Evolutionary conservation across 164 flowering plant genomes (phyloP).

Genomic region (Piper longum): DNA sequence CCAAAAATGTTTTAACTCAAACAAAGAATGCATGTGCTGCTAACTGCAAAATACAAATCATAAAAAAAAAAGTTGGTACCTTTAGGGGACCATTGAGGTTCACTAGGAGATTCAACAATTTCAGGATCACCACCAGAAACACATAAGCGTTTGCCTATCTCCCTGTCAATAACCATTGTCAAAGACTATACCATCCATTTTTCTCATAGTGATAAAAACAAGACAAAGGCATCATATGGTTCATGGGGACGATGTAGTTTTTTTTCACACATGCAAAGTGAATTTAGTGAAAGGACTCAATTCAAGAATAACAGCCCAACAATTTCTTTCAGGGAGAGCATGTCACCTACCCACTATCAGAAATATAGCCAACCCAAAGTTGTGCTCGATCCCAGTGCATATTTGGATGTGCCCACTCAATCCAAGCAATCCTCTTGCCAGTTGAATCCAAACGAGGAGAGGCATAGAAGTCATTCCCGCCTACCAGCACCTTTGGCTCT

Average conservation of each 20-base stretch:
- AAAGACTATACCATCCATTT: not conserved
- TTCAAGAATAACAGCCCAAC: too few species aligned
- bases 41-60: not conserved
- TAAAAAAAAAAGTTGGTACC: slow-evolving; percentile 22
- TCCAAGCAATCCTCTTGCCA: slow-evolving; percentile 80
- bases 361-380: slow-evolving; percentile 87
- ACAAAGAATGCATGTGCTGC: too few species aligned
- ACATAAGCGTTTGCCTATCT: slow-evolving; percentile 48
- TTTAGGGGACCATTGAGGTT: slow-evolving; percentile 80
- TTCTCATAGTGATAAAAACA: not conserved
- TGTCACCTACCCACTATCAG: slow-evolving; percentile 59
- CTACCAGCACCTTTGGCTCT: slow-evolving; percentile 68
- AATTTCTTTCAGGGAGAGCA: too few species aligned
- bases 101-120: slow-evolving; percentile 75
- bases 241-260: too few species aligned
- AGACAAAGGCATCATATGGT: too few species aligned
- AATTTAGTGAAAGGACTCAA: too few species aligned
- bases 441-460: slow-evolving; percentile 70
- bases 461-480: slow-evolving; percentile 94
- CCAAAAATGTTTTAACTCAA: too few species aligned
- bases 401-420: slow-evolving; percentile 90
- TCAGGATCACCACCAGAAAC: slow-evolving; percentile 71
- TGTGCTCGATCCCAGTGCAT: slow-evolving; percentile 98
- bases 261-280: too few species aligned
- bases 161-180: slow-evolving; percentile 22